These are phyloP conservation scores for Vigna unguiculata DNA, from an alignment of 306 rosid genomes.

Conservation along the genomic window DNA sequence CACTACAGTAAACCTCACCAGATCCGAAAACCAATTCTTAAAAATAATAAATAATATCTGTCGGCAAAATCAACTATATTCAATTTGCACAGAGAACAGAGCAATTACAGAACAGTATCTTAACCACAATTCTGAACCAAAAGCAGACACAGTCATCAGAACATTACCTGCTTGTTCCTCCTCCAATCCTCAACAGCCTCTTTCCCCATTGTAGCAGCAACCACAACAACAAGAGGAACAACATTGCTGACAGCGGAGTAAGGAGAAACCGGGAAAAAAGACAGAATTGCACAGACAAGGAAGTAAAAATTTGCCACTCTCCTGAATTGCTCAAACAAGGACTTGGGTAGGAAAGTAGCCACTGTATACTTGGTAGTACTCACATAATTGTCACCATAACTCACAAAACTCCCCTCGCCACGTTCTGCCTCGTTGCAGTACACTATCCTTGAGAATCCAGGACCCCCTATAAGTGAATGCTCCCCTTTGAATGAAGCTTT, in stretches of 20 bases:
- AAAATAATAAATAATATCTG: not conserved
- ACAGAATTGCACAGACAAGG: conserved; percentile 77
- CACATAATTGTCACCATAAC: conserved; percentile 74
- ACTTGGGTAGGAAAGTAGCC: conserved; percentile 77
- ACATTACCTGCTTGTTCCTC: conserved; percentile 75
- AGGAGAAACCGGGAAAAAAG: conserved; percentile 82
- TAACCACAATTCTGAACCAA: conserved; percentile 23
- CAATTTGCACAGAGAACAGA: conserved; percentile 16
- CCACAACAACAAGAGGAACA: conserved; percentile 83
- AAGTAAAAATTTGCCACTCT: conserved; percentile 87
- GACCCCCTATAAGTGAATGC: conserved; percentile 83
- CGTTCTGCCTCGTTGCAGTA: conserved; percentile 67
- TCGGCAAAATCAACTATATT: not conserved
- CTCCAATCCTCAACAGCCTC: conserved; percentile 86
- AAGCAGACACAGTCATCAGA: conserved; percentile 9
- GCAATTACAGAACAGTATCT: conserved; percentile 4
- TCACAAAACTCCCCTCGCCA: conserved; percentile 47
- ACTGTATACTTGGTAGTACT: conserved; percentile 79
- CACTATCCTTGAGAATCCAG: conserved; percentile 85
- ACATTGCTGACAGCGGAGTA: conserved; percentile 76
- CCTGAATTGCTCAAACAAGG: conserved; percentile 92
- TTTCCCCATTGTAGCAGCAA: conserved; percentile 82
- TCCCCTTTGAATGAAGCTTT: conserved; percentile 71
- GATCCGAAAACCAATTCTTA: conserved; percentile 3
- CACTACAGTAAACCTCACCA: not conserved